Base-by-base conservation (phyloP, 805 yeast genomes). In the Spathaspora sp. region DNA sequence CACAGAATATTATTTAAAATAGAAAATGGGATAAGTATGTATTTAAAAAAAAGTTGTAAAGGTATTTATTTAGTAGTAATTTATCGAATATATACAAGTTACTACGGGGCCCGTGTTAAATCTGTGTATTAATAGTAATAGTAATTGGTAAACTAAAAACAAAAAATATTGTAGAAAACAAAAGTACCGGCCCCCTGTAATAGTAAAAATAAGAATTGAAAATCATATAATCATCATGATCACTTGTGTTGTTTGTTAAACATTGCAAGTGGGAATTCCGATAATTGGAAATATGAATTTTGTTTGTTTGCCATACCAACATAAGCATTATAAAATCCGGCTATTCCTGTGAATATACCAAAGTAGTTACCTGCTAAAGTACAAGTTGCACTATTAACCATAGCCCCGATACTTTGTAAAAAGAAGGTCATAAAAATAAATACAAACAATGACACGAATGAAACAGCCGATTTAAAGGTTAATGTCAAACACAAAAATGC, bases 291-390 rank as follows among this genome's bases (percentile, higher is more conserved):
- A 64, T 85, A 87, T 42, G 86, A 74, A 68, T 85, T 87, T 51
- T 81, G 76, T 12, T 64, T 63, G 49, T 77, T 82, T 3, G 87
- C 85, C 23, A 80, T 71, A 63, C 85, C 86, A 26, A 85, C 83
- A 61, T 75, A 81, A 2, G 86, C 81, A 54, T 82, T 82, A 63
- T 80, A 82, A 77, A 81, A 83, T n/a, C 85, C 89, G 49, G 77
- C 55, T 48, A 77, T 67, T 1, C 85, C 75, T 18, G 85, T 74
- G 26, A 83, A 54, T 28, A 83, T 65, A 26, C 89, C 87, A 48
- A 82, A 64, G 31, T 76, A 78, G 52, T 89, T 89, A 53, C 85
- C 89, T 14, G 86, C 89, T 64, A 70, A 75, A 10, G 70, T 67
- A 44, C 75, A 66, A 1, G 78, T 57, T 18, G 59, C 61, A 17